Evolutionary conservation across 352 stramenopile species (phyloP).

Genomic region (Phytophthora nicotianae): DNA sequence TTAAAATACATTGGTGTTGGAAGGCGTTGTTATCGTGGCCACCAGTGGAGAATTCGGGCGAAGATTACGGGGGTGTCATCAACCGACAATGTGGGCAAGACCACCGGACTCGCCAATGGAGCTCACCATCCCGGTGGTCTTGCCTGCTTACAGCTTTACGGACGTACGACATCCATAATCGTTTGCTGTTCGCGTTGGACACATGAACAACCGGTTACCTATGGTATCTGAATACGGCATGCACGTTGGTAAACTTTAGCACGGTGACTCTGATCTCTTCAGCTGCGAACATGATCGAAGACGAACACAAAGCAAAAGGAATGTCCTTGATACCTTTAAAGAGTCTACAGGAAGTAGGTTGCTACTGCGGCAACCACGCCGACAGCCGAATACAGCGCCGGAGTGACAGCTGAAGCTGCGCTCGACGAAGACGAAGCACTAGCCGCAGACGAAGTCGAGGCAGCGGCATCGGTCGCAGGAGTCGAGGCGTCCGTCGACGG

Average conservation of each 20-base stretch:
- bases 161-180: slow-evolving; percentile 3
- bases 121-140: slow-evolving; percentile 10
- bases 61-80: slow-evolving; percentile 3
- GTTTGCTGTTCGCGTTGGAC: slow-evolving; percentile 24
- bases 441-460: slow-evolving; percentile 10
- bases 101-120: slow-evolving; percentile 19
- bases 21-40: slow-evolving; percentile 5
- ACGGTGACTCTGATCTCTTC: no score
- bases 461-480: not conserved
- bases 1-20: not conserved
- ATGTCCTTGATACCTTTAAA: not conserved
- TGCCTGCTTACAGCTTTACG: slow-evolving; percentile 8
- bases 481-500: slow-evolving; percentile 6
- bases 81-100: not conserved
- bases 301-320: slow-evolving; percentile 2
- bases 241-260: not conserved
- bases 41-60: slow-evolving; percentile 2
- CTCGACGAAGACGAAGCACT: slow-evolving; percentile 22
- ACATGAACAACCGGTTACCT: not conserved
- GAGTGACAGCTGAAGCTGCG: slow-evolving; percentile 18
- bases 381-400: slow-evolving; percentile 17
- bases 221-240: not conserved
- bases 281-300: no score
- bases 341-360: slow-evolving; percentile 23
- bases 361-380: slow-evolving; percentile 9